A percentile compares a stretch with the other conserved stretches of the same genome.
phyloP scores from a whole-genome alignment of 768 basidiomycete genomes.

The Mrakia frigida region DNA sequence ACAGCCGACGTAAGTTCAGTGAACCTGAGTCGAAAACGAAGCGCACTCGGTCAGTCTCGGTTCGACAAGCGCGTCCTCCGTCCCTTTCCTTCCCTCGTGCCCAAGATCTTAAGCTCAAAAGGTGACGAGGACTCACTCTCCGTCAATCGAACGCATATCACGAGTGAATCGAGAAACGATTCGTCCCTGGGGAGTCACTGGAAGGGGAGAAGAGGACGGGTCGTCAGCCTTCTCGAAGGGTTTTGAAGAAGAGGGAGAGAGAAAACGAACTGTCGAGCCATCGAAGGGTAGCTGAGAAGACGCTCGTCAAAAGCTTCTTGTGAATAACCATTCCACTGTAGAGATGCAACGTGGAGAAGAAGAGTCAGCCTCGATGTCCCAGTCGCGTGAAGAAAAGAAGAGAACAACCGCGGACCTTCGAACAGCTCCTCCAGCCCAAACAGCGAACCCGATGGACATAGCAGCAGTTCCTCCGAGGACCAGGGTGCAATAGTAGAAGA shows the following conservation, averaged over 20 bases:
- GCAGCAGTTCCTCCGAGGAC: conserved; percentile 35
- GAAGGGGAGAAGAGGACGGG: not conserved
- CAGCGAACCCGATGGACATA: conserved; percentile 29
- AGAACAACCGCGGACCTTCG: not conserved
- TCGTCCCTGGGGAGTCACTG: conserved; percentile 52
- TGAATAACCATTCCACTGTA: conserved; percentile 29
- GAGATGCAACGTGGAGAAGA: not conserved
- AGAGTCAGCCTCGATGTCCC: not conserved
- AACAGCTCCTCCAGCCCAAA: conserved; percentile 30
- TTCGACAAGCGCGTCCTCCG: no score
- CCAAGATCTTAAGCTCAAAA: no score
- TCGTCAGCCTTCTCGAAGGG: no score
- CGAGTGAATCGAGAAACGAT: conserved; percentile 62
- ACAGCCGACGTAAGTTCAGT: conserved; percentile 27
- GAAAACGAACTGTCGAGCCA: conserved; percentile 49
- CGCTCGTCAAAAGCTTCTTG: conserved; percentile 20
- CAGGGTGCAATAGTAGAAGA: conserved; percentile 41
- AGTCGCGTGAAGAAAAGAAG: not conserved
- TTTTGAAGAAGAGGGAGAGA: not conserved
- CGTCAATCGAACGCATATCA: conserved; percentile 28
- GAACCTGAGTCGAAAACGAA: not conserved
- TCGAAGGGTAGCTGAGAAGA: conserved; percentile 40
- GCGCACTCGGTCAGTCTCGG: no score
- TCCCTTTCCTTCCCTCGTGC: no score
- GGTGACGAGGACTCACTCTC: not conserved